Base-by-base conservation (phyloP, 2,329 filamentous ascomycete genomes). In the Xylariaceae sp. region DNA sequence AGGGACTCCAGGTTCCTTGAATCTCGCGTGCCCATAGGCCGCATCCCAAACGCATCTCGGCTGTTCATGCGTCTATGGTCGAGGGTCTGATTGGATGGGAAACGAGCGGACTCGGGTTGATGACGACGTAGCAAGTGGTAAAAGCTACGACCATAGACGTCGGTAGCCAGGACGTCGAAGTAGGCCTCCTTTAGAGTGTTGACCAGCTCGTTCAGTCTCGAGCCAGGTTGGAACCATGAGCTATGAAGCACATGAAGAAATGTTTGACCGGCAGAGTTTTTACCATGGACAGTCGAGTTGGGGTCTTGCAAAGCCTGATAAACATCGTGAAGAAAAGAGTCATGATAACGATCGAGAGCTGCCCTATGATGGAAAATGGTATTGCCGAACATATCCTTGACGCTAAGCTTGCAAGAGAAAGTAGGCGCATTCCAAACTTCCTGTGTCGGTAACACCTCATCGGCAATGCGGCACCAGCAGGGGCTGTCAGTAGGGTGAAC, bases 321-420 rank as follows among this genome's bases (percentile, higher is more conserved):
- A 15, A 65, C 45, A 12, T 61, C 45, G 17, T 55, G 38, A 3
- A 64, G 15, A 36, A 66, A 62, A 12, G 31, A 40, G 1, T 42
- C 41, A n/a, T 56, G 57, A 36, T 55, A 47, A 2, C 41, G 49
- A 6, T 50, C 48, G 14, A 45, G 36, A 12, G 58, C 49, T 18
- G 64, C 64, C 19, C 63, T 45, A 42, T 46, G 45, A 40, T 82
- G 79, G 30, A 79, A 77, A 40, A 77, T 69, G 5, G 70, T 80
- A 36, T 79, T 75, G 1, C 78, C 78, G 53, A 78, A 81, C 35
- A 69, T 61, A 53, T 82, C 79, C 12, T 64, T 62, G 2, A 62
- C 58, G 17, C 66, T 65, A 27, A 77, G 45, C 44, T 67, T 58
- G 6, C 67, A 42, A 11, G 76, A 52, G 3, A 61, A 49, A 0